Evolutionary conservation across 2,329 filamentous ascomycete genomes (phyloP), one percentile per base, ranked within the genome.

Genomic region (Lojkania enalia): DNA sequence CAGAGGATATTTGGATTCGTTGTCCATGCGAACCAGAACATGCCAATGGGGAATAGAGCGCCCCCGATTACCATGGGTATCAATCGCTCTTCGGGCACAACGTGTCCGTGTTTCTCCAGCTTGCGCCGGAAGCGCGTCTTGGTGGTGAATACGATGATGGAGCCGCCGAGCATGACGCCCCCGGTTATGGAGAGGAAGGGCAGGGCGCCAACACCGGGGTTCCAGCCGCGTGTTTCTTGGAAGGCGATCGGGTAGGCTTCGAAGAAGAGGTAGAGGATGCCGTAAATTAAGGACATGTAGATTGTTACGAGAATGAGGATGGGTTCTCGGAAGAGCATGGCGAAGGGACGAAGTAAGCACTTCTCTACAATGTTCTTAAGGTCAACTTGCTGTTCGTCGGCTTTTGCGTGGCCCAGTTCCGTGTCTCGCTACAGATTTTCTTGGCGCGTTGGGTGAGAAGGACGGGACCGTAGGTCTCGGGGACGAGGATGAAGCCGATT

Each of bases 291-390:
- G n/a, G 36, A 9, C 25, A 39, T 33, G 58, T 87, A 87, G 0
- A 87, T 55, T 1, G 83, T 80, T 14, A 88, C 75, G 5, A 85
- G 74, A 56, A 85, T 81, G 63, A 83, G 85, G 44, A 88, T 87
- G 1, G 85, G 86, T 2, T 83, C 87, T 21, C 40, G 43, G 36
- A 71, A 64, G 4, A 89, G 74, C 11, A 89, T 74, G 52, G 83
- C 78, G 20, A 87, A 76, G 0, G 85, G 86, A 0, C 84, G 78
- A 23, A 86, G 12, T 3, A 78, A 60, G 48, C 77, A 78, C 31
- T 75, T 75, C 19, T 60, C 57, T 2, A 69, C 51, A 35, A 79
- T 66, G 5, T 66, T 68, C 3, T 58, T 58, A 14, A 71, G 33
- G 5, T 69, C 67, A 4, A 75, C 59, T 6, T 61, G 65, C 16